Evolutionary conservation across 352 stramenopile species (phyloP), one percentile per base, ranked within the genome.

Genomic region (Phytophthora boehmeriae): DNA sequence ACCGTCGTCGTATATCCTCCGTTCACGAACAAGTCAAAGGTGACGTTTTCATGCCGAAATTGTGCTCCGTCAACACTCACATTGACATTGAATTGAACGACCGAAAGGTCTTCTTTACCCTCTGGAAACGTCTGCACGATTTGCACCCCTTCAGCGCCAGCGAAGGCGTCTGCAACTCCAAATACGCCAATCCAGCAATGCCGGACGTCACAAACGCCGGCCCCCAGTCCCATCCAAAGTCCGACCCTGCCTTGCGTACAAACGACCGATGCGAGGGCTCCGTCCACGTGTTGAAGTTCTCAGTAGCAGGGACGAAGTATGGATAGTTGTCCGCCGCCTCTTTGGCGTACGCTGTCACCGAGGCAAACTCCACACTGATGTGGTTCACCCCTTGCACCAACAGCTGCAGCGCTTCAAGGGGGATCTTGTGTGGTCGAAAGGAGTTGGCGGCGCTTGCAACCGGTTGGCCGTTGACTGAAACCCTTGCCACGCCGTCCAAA

Each of bases 191-290:
- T 1, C 79, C 83, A 20, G 80, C 67, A 52, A 95, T 88, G 4
- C 86, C 86, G 6, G 75, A 70, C 11, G 78, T 88, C 5, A 83
- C 68, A 53, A 75, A 92, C 25, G 86, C 86, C 10, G 86, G 88
- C 0, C 88, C 88, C 88, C 88, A 96, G 53, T 96, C 88, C 88
- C 88, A 96, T 3, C 88, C 88, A 71, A 95, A 96, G 59, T 94
- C 88, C 8, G 83, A 92, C 0, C 86, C 86, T 0, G 88, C 83
- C 54, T 96, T 96, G n/a, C 88, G 83, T 9, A 94, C 67, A 61
- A 95, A 96, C 1, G 76, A 82, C 2, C 88, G 86, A 23, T 88
- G 71, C 17, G 86, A 87, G 10, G 84, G 81, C 54, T 96, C 86
- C 11, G 83, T 80, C 84, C 84, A 95, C 11, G 80, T 78, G 49